phyloP scores from a whole-genome alignment of 208 protist genomes.

The Trypanosoma platydactyli region DNA sequence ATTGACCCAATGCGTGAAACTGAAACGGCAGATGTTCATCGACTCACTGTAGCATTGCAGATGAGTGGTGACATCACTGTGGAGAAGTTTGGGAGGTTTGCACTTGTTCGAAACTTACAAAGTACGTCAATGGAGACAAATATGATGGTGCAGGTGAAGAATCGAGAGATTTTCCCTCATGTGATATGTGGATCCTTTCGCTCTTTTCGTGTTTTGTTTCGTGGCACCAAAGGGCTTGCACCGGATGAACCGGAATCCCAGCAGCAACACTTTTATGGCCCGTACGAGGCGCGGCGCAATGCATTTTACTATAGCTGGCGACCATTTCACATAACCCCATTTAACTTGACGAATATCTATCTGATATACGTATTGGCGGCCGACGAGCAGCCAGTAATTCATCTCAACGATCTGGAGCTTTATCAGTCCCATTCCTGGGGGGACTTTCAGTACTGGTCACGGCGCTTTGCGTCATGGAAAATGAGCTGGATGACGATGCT shows the following conservation, averaged over 20 bases:
- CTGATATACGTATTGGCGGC: constrained; percentile 51
- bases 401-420: constrained; percentile 34
- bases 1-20: constrained; percentile 35
- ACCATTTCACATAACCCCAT: constrained; percentile 51
- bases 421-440: constrained; percentile 15
- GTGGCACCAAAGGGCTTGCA: constrained; percentile 38
- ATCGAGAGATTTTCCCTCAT: constrained; percentile 44
- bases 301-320: constrained; percentile 72
- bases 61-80: constrained; percentile 28
- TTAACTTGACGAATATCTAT: constrained; percentile 57
- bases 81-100: constrained; percentile 36
- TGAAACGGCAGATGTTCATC: constrained; percentile 18
- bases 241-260: constrained; percentile 68
- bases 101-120: constrained; percentile 54
- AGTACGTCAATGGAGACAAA: constrained; percentile 54
- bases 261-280: constrained; percentile 75
- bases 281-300: constrained; percentile 31
- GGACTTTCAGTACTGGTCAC: constrained; percentile 27
- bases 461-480: constrained; percentile 48
- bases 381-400: constrained; percentile 32
- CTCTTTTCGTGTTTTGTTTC: constrained; percentile 59
- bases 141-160: constrained; percentile 41
- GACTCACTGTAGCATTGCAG: background rate
- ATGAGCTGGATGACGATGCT: constrained; percentile 63
- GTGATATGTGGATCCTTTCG: constrained; percentile 69